A percentile compares a stretch with the other conserved stretches of the same genome.
Conservation (phyloP, 2,329 filamentous ascomycete genomes). For the Phialocephala sp. region DNA sequence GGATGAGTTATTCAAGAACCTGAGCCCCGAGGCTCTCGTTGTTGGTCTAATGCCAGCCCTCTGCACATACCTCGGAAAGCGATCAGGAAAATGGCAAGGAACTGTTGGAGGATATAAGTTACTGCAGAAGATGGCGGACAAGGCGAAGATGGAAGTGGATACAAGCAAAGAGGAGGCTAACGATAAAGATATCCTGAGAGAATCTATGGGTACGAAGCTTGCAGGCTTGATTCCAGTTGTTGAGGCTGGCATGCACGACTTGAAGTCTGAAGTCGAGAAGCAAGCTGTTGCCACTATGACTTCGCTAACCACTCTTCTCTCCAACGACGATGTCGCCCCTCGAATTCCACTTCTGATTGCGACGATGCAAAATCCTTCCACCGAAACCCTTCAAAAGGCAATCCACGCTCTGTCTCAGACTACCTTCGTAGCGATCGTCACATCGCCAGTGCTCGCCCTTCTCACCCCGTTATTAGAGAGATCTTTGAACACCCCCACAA, state of each 20-base stretch:
- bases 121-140: constrained; percentile 92
- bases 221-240: constrained; percentile 89
- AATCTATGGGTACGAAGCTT: constrained; percentile 87
- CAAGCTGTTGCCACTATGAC: constrained; percentile 93
- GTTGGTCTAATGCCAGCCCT: constrained; percentile 81
- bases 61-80: constrained; percentile 76
- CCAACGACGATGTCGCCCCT: constrained; percentile 95
- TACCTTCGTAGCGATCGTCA: constrained; percentile 97
- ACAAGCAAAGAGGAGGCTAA: constrained; percentile 80
- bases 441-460: constrained; percentile 91
- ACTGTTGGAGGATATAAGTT: constrained; percentile 85
- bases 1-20: constrained; percentile 81
- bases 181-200: constrained; percentile 87
- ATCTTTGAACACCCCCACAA: constrained; percentile 88
- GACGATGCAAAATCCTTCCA: constrained; percentile 92
- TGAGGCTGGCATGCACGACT: constrained; percentile 93
- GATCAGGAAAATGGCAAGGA: constrained; percentile 96
- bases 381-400: constrained; percentile 88
- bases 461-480: constrained; percentile 94
- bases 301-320: constrained; percentile 84
- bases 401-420: constrained; percentile 97
- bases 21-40: constrained; percentile 83
- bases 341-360: constrained; percentile 91
- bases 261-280: constrained; percentile 88
- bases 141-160: constrained; percentile 84